Evolutionary conservation across 148 eudicot genomes (phyloP).

Genomic region (Amaranthus cruentus): DNA sequence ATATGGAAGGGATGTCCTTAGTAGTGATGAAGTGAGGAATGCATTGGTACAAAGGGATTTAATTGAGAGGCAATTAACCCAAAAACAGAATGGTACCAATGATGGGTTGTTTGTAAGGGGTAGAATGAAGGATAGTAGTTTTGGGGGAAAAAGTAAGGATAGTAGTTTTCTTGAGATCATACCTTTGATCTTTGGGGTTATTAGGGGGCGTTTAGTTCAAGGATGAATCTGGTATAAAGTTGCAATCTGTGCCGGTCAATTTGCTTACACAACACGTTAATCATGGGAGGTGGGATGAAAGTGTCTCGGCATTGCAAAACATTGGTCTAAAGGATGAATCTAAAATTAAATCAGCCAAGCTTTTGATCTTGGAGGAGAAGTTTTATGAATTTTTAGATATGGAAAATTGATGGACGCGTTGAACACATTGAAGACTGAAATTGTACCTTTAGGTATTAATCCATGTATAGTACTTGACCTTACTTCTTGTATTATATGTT

Average conservation of each 20-base stretch:
- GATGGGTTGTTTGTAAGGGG: too few relatives aligned
- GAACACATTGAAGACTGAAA: slow-evolving; percentile 66
- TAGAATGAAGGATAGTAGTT: too few relatives aligned
- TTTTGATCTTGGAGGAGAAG: slow-evolving; percentile 71
- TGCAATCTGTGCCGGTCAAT: slow-evolving; percentile 49
- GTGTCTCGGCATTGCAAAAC: slow-evolving; percentile 47
- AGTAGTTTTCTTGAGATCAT: too few relatives aligned
- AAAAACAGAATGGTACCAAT: too few relatives aligned
- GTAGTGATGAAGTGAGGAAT: too few relatives aligned
- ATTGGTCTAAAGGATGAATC: slow-evolving; percentile 52
- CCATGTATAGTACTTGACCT: slow-evolving; percentile 56
- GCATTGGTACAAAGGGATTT: too few relatives aligned
- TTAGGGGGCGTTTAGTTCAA: too few relatives aligned
- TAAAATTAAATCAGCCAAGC: slow-evolving; percentile 49
- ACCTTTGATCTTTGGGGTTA: too few relatives aligned
- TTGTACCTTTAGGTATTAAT: slow-evolving; percentile 51
- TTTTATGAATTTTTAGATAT: slow-evolving; percentile 59
- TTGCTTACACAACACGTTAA: slow-evolving; percentile 59
- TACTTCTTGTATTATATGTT: slow-evolving; percentile 46
- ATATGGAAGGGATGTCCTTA: too few relatives aligned
- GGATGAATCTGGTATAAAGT: slow-evolving; percentile 70
- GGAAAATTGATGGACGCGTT: slow-evolving; percentile 65
- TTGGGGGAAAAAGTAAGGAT: too few relatives aligned
- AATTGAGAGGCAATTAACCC: too few relatives aligned
- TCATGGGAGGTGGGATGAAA: slow-evolving; percentile 78